A percentile compares a stretch with the other conserved stretches of the same genome.
Evolutionary conservation across 2,329 filamentous ascomycete species (phyloP).

Genomic region (Phoma sp.): DNA sequence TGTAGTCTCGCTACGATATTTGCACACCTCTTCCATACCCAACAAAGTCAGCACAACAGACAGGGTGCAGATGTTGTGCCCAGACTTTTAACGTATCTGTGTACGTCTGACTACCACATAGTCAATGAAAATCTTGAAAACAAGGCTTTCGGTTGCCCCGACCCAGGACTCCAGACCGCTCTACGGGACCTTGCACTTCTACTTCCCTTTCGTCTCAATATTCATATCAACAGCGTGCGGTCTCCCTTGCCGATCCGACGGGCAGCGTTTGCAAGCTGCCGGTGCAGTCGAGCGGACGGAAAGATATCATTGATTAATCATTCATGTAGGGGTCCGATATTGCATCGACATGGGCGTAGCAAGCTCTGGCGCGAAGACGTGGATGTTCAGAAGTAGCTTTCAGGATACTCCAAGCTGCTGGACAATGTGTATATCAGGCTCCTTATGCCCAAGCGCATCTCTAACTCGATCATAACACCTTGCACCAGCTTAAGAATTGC

Average conservation of each 20-base stretch:
- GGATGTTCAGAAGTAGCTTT: constrained; percentile 2
- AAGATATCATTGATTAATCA: neutral
- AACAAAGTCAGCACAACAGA: too few relatives aligned
- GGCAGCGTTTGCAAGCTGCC: constrained; percentile 15
- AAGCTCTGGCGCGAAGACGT: constrained; percentile 6
- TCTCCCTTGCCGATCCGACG: neutral
- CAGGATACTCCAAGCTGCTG: neutral
- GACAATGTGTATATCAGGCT: neutral
- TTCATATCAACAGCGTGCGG: neutral
- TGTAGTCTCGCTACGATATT: too few relatives aligned
- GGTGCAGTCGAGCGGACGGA: constrained; percentile 8
- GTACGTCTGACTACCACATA: neutral
- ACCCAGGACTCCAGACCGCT: neutral
- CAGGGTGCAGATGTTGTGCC: too few relatives aligned
- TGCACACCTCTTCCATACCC: too few relatives aligned
- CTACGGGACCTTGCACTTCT: neutral
- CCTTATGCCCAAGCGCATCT: neutral
- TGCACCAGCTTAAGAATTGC: neutral
- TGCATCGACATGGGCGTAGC: constrained; percentile 14
- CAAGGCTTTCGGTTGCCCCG: neutral
- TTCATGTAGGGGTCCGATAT: constrained; percentile 19
- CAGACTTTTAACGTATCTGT: too few relatives aligned
- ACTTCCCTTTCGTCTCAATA: neutral
- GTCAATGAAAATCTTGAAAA: neutral
- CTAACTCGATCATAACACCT: neutral